Conservation (phyloP, 805 yeast genomes). For the Jamesozyma hellenica region DNA sequence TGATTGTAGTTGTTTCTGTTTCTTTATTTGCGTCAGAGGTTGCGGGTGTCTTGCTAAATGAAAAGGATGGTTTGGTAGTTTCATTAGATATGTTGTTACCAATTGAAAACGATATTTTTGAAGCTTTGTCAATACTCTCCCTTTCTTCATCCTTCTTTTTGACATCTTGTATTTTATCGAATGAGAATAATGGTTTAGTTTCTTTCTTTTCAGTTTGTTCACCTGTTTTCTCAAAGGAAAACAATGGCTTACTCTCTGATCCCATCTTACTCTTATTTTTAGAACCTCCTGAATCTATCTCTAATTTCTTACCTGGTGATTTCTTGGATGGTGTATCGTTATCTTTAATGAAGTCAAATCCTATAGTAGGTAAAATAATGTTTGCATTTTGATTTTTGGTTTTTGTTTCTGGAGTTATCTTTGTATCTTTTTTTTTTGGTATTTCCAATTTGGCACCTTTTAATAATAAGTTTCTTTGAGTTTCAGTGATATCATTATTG, state of each 20-base stretch:
- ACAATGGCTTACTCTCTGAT: too few relatives aligned
- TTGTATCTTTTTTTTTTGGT: background rate
- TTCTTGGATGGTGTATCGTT: conserved; percentile 16
- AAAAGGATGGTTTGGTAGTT: conserved; percentile 4
- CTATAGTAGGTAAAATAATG: conserved; percentile 21
- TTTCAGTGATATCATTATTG: conserved; percentile 5
- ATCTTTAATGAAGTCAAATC: conserved; percentile 25
- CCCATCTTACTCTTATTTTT: too few relatives aligned
- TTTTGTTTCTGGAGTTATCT: background rate
- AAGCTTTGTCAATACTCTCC: too few relatives aligned
- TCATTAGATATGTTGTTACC: too few relatives aligned
- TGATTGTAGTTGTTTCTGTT: background rate
- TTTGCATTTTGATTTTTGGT: conserved; percentile 2
- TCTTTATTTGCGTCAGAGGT: background rate
- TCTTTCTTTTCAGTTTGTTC: too few relatives aligned
- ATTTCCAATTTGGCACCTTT: conserved; percentile 5
- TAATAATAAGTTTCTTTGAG: conserved; percentile 11
- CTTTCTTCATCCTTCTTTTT: too few relatives aligned
- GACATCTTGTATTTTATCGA: background rate
- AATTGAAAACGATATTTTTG: too few relatives aligned
- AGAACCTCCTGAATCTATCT: too few relatives aligned
- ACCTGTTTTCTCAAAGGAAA: too few relatives aligned
- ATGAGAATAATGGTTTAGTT: conserved; percentile 6
- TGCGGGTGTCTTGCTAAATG: conserved; percentile 2
- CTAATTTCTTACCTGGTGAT: background rate